These are phyloP conservation scores for Eutypa lata DNA, from an alignment of 2,329 filamentous ascomycete species.

Conservation along the genomic window DNA sequence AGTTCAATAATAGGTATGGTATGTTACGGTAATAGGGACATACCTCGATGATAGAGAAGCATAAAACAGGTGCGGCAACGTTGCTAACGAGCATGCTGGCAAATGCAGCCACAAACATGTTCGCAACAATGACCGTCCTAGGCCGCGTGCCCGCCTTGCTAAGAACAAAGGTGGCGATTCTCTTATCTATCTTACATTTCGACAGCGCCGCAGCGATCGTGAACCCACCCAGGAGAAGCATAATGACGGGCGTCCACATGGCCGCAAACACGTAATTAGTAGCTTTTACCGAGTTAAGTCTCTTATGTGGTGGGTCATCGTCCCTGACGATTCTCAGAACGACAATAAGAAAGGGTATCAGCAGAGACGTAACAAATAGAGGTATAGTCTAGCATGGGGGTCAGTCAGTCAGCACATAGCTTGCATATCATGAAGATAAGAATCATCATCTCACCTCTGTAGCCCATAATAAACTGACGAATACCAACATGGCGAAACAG, in stretches of 20 bases:
- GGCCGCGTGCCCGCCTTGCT: slow-evolving; percentile 94
- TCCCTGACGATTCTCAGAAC: slow-evolving; percentile 79
- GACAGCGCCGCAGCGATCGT: slow-evolving; percentile 92
- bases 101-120: slow-evolving; percentile 98
- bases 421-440: not conserved
- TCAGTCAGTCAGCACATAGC: slow-evolving; percentile 4
- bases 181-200: slow-evolving; percentile 97
- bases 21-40: too few species aligned
- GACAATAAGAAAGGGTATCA: slow-evolving; percentile 91
- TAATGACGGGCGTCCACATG: slow-evolving; percentile 99
- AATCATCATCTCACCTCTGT: slow-evolving; percentile 66
- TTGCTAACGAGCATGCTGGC: slow-evolving; percentile 99
- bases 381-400: slow-evolving; percentile 82
- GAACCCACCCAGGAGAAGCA: slow-evolving; percentile 94
- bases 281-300: slow-evolving; percentile 76
- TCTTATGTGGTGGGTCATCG: slow-evolving; percentile 62
- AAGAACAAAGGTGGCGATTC: slow-evolving; percentile 91
- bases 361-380: slow-evolving; percentile 90
- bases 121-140: slow-evolving; percentile 85
- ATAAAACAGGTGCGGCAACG: slow-evolving; percentile 92
- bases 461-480: slow-evolving; percentile 93
- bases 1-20: not conserved
- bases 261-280: slow-evolving; percentile 83
- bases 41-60: slow-evolving; percentile 95
- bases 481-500: slow-evolving; percentile 87